Evolutionary conservation across 2,329 filamentous ascomycete genomes (phyloP), one percentile per base, ranked within the genome.

Genomic region (Orbilia blumenaviensis): DNA sequence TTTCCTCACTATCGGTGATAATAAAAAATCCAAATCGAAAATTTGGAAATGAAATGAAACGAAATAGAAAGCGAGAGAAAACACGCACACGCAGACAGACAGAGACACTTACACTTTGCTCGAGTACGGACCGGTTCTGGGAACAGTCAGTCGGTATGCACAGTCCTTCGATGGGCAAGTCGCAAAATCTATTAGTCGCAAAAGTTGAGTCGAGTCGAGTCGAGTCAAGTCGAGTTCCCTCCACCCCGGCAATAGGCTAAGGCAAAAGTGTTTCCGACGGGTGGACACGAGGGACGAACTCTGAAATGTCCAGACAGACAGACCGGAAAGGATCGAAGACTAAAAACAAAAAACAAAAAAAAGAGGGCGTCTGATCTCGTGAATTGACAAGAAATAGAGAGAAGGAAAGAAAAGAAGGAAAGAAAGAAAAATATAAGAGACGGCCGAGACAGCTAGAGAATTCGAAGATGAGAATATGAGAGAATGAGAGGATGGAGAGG

Each of bases 241-340:
- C n/a, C 23, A 46, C 42, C 52, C 52, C 52, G 52, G 52, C 52
- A 56, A 56, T 25, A 56, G 52, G 52, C 52, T 38, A 36, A 56
- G 38, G 66, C 54, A 69, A 62, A n/a, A 61, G 54, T 60, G 52
- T 52, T 68, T 62, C 56, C 54, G 66, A 69, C 32, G 66, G 36
- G 60, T 54, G 56, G 56, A 42, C 66, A 62, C 56, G 56, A 69
- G 52, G 66, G 34, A 36, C 18, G 16, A 44, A 52, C 18, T 52
- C 27, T 52, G 52, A 62, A 34, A 36, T 52, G 44, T 46, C 36
- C 48, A 16, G 23, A 14, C n/a, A 56, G 52, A 32, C 2, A n/a
- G n/a, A n/a, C n/a, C n/a, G n/a, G n/a, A n/a, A n/a, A n/a, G n/a
- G n/a, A n/a, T n/a, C n/a, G n/a, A n/a, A n/a, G n/a, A n/a, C n/a